These are phyloP conservation scores for Colletotrichum zoysiae DNA, from an alignment of 2,329 filamentous ascomycete genomes.

Conservation along the genomic window DNA sequence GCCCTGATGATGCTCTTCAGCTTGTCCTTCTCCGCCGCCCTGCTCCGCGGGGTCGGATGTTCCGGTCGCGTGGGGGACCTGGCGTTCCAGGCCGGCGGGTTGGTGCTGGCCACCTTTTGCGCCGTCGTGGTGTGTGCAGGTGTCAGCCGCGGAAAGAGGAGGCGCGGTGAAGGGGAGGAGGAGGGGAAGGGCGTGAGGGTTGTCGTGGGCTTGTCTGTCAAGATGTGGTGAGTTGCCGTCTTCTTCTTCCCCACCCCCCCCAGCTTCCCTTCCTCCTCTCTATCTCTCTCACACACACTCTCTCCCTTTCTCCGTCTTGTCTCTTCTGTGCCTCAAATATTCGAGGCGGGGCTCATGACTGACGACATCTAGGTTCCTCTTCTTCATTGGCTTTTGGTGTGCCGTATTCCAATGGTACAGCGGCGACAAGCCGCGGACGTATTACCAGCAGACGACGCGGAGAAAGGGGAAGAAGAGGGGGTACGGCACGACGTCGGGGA, in stretches of 20 bases:
- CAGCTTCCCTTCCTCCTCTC: no score
- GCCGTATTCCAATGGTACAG: conserved; percentile 27
- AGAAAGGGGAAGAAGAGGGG: conserved; percentile 24
- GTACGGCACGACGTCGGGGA: conserved; percentile 34
- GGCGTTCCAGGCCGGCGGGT: conserved; percentile 25
- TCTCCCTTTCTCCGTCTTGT: not conserved
- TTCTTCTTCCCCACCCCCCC: not conserved
- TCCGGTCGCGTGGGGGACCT: conserved; percentile 16
- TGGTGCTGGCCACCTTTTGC: conserved; percentile 30
- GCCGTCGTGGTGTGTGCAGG: conserved; percentile 20
- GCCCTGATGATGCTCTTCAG: conserved; percentile 78
- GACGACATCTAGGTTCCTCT: conserved; percentile 17
- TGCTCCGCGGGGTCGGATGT: conserved; percentile 22
- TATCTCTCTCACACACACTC: not conserved
- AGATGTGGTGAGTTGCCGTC: conserved; percentile 33
- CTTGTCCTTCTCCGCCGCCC: conserved; percentile 76
- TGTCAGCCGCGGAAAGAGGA: not conserved
- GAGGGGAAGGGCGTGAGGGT: not conserved
- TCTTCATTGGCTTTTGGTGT: conserved; percentile 36
- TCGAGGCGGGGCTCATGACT: not conserved
- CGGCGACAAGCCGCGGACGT: not conserved
- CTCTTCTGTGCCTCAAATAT: not conserved
- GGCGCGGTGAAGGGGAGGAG: not conserved
- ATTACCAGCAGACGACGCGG: not conserved
- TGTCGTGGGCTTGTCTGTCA: conserved; percentile 10